Conservation (phyloP, 768 basidiomycete species). For the Kwoniella sp. region DNA sequence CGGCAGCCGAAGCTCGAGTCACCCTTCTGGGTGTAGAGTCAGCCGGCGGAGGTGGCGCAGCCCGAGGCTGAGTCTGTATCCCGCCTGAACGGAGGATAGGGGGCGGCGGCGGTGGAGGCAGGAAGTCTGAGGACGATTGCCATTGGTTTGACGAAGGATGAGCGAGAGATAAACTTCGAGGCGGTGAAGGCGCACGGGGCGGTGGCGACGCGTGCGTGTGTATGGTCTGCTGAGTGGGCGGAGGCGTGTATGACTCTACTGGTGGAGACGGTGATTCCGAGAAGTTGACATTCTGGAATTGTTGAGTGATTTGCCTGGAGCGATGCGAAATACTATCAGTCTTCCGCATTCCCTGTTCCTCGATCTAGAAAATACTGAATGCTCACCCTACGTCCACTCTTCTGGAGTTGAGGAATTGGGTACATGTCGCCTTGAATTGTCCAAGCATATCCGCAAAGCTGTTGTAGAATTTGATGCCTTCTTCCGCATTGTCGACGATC, state of each 20-base stretch:
- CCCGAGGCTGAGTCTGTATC: conserved; percentile 25
- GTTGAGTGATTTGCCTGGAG: conserved; percentile 27
- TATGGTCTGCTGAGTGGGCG: conserved; percentile 4
- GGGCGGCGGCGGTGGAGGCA: conserved; percentile 52
- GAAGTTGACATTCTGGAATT: conserved; percentile 24
- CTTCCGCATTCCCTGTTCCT: neutral
- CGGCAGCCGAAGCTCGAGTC: conserved; percentile 40
- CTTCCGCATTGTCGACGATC: conserved; percentile 78
- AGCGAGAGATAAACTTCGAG: conserved; percentile 37
- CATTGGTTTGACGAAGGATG: conserved; percentile 47
- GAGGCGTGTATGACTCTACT: conserved; percentile 1
- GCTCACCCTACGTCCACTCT: conserved; percentile 75
- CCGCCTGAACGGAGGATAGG: conserved; percentile 45
- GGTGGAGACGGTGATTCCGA: conserved; percentile 9
- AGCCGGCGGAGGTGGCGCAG: conserved; percentile 20
- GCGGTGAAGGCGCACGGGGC: conserved; percentile 12
- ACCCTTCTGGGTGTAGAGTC: conserved; percentile 35
- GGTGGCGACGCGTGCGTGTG: neutral
- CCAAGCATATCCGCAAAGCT: conserved; percentile 72
- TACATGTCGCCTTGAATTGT: conserved; percentile 75
- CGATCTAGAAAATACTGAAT: neutral
- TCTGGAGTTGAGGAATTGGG: conserved; percentile 71
- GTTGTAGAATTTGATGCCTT: conserved; percentile 94
- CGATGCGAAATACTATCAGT: neutral
- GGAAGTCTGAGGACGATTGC: conserved; percentile 47